Evolutionary conservation across 371 early-diverging fungal genomes (phyloP).

Genomic region (Mortierella sp.): DNA sequence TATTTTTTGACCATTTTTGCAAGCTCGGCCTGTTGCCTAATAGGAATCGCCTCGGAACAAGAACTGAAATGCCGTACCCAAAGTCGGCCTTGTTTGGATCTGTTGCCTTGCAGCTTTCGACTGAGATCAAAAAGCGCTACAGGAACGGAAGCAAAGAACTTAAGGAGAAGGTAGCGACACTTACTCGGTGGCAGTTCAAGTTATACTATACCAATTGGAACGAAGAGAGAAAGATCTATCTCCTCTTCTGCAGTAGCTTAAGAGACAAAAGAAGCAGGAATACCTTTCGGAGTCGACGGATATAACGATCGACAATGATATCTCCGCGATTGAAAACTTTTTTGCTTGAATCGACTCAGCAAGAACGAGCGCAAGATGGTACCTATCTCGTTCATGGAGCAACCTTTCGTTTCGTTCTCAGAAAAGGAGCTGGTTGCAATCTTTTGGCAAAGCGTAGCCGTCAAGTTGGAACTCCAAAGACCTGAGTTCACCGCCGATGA

Average conservation of each 20-base stretch:
- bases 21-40: no score
- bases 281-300: not conserved
- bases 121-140: constrained; percentile 4
- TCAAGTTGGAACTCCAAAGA: constrained; percentile 1
- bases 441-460: constrained; percentile 1
- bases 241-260: not conserved
- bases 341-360: constrained; percentile 6
- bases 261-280: not conserved
- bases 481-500: not conserved
- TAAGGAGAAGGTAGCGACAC: constrained; percentile 2
- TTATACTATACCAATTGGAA: no score
- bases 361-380: constrained; percentile 1
- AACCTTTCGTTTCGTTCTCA: constrained; percentile 8
- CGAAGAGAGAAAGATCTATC: not conserved
- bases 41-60: no score
- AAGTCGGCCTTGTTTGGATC: not conserved
- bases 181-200: not conserved
- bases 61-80: not conserved
- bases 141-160: constrained; percentile 1
- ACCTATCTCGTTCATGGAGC: constrained; percentile 9
- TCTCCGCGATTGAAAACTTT: constrained; percentile 19
- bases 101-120: not conserved
- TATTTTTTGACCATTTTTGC: no score
- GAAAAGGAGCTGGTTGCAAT: constrained; percentile 9
- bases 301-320: not conserved